Percentiles rank a stretch among this genome's conserved stretches.
phyloP scores from a whole-genome alignment of 192 early-diverging fungal genomes.

The Chytriomyces sp. region DNA sequence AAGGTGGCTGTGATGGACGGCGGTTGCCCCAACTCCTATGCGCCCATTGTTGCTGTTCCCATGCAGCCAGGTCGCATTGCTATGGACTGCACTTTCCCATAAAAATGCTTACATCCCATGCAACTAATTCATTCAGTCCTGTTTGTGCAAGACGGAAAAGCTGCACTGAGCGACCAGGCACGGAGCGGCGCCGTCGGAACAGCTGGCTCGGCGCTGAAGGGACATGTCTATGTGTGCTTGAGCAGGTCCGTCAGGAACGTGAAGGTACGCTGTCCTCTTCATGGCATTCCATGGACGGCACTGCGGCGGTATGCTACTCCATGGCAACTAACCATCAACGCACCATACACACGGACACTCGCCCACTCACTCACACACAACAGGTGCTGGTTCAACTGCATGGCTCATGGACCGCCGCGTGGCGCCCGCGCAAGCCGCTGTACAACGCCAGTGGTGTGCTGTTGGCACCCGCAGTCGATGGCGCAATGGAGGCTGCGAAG shows the following conservation, averaged over 20 bases:
- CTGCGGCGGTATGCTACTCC: background rate
- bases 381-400: background rate
- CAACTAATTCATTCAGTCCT: background rate
- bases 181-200: background rate
- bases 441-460: background rate
- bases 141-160: slow-evolving; percentile 28
- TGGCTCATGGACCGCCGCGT: background rate
- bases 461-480: background rate
- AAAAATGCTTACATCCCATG: background rate
- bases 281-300: slow-evolving; percentile 4
- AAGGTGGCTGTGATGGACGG: no score
- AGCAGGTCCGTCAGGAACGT: background rate
- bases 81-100: no score
- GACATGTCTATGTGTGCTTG: slow-evolving; percentile 25
- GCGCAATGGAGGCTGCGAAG: slow-evolving; percentile 24
- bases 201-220: slow-evolving; percentile 2
- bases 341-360: background rate
- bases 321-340: background rate
- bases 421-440: background rate
- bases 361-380: no score
- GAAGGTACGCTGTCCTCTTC: background rate
- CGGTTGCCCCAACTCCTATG: no score
- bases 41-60: no score
- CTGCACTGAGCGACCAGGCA: background rate
- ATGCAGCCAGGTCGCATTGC: no score